Percentiles rank a stretch among this genome's conserved stretches.
Conservation (phyloP, 345 rosid genomes). For the Syzygium oleosum region DNA sequence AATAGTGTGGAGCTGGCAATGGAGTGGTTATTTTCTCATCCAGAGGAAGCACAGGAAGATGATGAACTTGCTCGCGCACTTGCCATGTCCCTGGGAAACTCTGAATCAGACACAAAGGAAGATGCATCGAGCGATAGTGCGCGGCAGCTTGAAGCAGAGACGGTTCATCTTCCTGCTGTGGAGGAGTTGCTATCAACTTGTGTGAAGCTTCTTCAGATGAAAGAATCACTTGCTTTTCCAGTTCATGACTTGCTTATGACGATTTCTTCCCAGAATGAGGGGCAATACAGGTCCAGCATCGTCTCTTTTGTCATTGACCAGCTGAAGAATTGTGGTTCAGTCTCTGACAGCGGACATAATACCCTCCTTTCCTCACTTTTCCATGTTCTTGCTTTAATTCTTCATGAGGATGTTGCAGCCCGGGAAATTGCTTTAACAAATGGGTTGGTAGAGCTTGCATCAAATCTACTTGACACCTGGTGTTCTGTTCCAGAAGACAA, state of each 20-base stretch:
- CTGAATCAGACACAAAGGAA: conserved; percentile 75
- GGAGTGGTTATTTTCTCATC: conserved; percentile 97
- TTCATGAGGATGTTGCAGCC: conserved; percentile 79
- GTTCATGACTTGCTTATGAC: conserved; percentile 80
- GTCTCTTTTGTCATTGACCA: conserved; percentile 66
- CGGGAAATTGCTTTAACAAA: conserved; percentile 69
- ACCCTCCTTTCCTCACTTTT: conserved; percentile 53
- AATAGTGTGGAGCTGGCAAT: conserved; percentile 94
- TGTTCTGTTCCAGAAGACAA: conserved; percentile 39
- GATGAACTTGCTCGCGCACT: conserved; percentile 99
- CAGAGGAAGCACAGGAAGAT: conserved; percentile 86
- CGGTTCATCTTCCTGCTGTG: conserved; percentile 76
- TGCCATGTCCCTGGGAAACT: conserved; percentile 89
- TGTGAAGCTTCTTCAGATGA: conserved; percentile 79
- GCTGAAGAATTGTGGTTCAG: conserved; percentile 47
- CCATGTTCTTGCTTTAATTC: conserved; percentile 89
- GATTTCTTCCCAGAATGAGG: conserved; percentile 82
- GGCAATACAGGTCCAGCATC: conserved; percentile 71
- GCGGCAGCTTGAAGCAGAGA: conserved; percentile 60
- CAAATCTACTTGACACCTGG: conserved; percentile 74
- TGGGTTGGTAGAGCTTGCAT: conserved; percentile 67
- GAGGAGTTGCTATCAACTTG: conserved; percentile 85
- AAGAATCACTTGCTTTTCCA: conserved; percentile 83
- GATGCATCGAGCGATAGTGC: conserved; percentile 35
- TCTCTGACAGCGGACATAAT: conserved; percentile 43